A percentile compares a stretch with the other conserved stretches of the same genome.
phyloP scores from a whole-genome alignment of 2,329 filamentous ascomycete species.

The Magnaporthiopsis rhizophila region DNA sequence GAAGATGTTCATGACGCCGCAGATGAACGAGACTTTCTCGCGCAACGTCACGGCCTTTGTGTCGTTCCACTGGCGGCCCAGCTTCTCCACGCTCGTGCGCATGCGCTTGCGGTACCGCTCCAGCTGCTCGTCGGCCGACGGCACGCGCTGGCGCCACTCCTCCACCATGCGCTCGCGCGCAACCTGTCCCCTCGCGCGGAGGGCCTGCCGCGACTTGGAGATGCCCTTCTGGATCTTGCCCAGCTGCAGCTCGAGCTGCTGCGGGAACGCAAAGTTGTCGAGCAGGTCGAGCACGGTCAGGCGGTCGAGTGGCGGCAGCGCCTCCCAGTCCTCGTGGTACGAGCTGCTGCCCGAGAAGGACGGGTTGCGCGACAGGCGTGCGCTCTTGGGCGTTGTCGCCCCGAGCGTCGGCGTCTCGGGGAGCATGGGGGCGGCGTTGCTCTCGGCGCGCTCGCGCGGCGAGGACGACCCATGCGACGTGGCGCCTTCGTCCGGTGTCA shows the following conservation, averaged over 20 bases:
- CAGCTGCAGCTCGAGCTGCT: conserved; percentile 84
- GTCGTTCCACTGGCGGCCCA: conserved; percentile 81
- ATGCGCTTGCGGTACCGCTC: conserved; percentile 85
- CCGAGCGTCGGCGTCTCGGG: conserved; percentile 44
- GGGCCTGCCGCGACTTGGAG: conserved; percentile 69
- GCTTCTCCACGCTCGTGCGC: conserved; percentile 79
- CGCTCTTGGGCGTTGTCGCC: conserved; percentile 38
- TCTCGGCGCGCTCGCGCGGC: conserved; percentile 30
- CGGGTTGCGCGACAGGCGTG: conserved; percentile 61
- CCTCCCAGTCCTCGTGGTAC: conserved; percentile 83
- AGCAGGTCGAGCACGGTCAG: conserved; percentile 88
- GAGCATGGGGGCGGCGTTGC: conserved; percentile 11
- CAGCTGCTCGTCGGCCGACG: conserved; percentile 83
- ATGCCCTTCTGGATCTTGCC: conserved; percentile 84
- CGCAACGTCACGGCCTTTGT: conserved; percentile 79
- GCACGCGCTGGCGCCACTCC: conserved; percentile 81
- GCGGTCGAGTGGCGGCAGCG: conserved; percentile 77
- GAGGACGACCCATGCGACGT: conserved; percentile 33
- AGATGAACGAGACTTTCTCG: conserved; percentile 95
- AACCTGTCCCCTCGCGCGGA: conserved; percentile 66
- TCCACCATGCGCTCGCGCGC: conserved; percentile 88
- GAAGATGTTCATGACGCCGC: conserved; percentile 93
- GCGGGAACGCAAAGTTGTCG: conserved; percentile 84
- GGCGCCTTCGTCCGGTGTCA: conserved; percentile 34
- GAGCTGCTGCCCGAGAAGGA: conserved; percentile 80